phyloP scores from a whole-genome alignment of 2,329 filamentous ascomycete genomes.

The Ceratocystis smalleyi region DNA sequence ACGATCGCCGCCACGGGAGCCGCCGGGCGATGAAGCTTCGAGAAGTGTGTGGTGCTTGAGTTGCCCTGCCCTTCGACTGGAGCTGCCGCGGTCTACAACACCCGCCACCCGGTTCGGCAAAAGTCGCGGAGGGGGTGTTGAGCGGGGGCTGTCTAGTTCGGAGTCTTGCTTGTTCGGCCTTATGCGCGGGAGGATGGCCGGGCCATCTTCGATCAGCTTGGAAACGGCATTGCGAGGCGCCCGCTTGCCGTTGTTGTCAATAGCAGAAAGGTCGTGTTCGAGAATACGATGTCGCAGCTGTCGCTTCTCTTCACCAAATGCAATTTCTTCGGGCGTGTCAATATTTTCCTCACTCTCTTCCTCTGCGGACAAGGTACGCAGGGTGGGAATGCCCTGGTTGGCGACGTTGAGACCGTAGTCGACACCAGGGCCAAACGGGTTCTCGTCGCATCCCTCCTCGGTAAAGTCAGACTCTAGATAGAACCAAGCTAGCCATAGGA shows the following conservation, averaged over 20 bases:
- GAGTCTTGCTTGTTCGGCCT: slow-evolving; percentile 45
- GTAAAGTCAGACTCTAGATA: slow-evolving; percentile 94
- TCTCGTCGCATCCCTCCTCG: slow-evolving; percentile 69
- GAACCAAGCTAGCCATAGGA: slow-evolving; percentile 98
- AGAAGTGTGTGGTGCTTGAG: slow-evolving; percentile 42
- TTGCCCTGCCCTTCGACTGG: slow-evolving; percentile 20
- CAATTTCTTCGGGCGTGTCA: slow-evolving; percentile 52
- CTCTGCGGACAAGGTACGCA: slow-evolving; percentile 50
- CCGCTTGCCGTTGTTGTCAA: slow-evolving; percentile 45
- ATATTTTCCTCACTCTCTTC: slow-evolving; percentile 56
- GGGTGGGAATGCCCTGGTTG: slow-evolving; percentile 52
- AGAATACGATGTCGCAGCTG: slow-evolving; percentile 60
- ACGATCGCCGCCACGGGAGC: slow-evolving; percentile 37
- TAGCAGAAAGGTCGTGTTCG: slow-evolving; percentile 56
- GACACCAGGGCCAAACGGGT: slow-evolving; percentile 68
- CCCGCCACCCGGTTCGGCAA: slow-evolving; percentile 19
- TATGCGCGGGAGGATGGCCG: slow-evolving; percentile 46
- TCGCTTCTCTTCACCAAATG: slow-evolving; percentile 58
- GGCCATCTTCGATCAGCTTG: slow-evolving; percentile 35
- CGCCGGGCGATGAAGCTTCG: slow-evolving; percentile 45
- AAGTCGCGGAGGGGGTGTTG: slow-evolving; percentile 25
- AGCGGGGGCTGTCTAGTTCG: slow-evolving; percentile 31
- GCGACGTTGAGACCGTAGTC: slow-evolving; percentile 49
- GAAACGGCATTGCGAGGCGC: slow-evolving; percentile 27
- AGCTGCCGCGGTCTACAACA: slow-evolving; percentile 26